Percentiles rank a stretch among this genome's conserved stretches.
Conservation (phyloP, 805 yeast genomes). For the Isabelozyma gotoi region DNA sequence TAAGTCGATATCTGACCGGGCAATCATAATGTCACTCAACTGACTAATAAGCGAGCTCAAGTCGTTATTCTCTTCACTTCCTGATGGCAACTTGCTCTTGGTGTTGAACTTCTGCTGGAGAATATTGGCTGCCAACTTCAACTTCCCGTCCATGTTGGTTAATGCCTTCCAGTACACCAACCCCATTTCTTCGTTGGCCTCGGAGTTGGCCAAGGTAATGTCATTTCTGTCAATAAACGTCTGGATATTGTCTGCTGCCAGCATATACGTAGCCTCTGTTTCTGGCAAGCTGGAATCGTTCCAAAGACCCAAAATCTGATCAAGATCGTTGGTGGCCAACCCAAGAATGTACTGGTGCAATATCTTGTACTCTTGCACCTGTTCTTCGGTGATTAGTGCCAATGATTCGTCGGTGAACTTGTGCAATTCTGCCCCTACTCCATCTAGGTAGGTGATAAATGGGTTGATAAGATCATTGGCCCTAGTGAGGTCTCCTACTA, state of each 20-base stretch:
- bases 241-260: constrained; percentile 45
- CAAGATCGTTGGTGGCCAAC: constrained; percentile 22
- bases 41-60: constrained; percentile 34
- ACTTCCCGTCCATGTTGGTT: constrained; percentile 32
- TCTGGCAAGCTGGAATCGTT: constrained; percentile 18
- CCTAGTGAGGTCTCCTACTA: constrained; percentile 1
- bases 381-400: constrained; percentile 24
- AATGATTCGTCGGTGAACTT: constrained; percentile 17
- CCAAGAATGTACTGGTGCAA: constrained; percentile 26
- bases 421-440: constrained; percentile 17
- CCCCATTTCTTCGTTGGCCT: constrained; percentile 10
- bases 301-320: constrained; percentile 35
- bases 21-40: constrained; percentile 44
- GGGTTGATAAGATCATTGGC: constrained; percentile 16
- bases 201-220: constrained; percentile 1
- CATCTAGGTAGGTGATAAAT: constrained; percentile 17
- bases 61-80: constrained; percentile 15
- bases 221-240: constrained; percentile 39
- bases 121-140: constrained; percentile 40
- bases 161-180: constrained; percentile 38
- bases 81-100: constrained; percentile 12
- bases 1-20: constrained; percentile 52
- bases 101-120: constrained; percentile 18
- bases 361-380: constrained; percentile 30
- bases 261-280: constrained; percentile 36